Conservation (phyloP, 305 asterid genomes). For the Solanum hybrid region DNA sequence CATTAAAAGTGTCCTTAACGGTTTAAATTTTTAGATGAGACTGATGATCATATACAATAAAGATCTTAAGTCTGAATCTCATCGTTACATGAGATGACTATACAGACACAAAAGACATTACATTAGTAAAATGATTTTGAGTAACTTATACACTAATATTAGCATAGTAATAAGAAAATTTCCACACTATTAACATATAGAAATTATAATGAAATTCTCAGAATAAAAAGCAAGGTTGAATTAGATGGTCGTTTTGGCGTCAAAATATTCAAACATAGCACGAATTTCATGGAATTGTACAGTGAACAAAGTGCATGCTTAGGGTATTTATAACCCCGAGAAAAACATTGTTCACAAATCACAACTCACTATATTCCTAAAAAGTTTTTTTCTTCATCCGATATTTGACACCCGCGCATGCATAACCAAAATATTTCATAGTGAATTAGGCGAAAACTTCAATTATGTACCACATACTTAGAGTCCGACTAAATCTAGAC, state of each 20-base stretch:
- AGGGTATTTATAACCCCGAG: neutral
- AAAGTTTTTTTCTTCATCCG: neutral
- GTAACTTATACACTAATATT: neutral
- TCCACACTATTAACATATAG: neutral
- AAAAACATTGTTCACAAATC: neutral
- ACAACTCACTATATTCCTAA: neutral
- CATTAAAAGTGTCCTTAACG: accelerated
- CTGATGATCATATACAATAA: neutral
- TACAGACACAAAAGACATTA: neutral
- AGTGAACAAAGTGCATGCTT: neutral
- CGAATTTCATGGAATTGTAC: slow-evolving; percentile 5
- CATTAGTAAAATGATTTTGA: neutral
- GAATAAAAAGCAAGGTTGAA: neutral
- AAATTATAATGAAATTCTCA: neutral
- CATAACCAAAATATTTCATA: neutral
- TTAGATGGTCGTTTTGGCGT: neutral
- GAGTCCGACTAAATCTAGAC: neutral
- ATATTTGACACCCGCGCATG: neutral
- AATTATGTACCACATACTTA: neutral
- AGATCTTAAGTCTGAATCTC: no score
- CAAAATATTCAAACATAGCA: slow-evolving; percentile 2
- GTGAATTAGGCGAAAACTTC: neutral
- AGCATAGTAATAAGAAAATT: neutral
- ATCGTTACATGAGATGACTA: neutral
- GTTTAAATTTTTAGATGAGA: neutral